These are phyloP conservation scores for Aspergillus tubingensis DNA, from an alignment of 2,329 filamentous ascomycete species.

Conservation along the genomic window DNA sequence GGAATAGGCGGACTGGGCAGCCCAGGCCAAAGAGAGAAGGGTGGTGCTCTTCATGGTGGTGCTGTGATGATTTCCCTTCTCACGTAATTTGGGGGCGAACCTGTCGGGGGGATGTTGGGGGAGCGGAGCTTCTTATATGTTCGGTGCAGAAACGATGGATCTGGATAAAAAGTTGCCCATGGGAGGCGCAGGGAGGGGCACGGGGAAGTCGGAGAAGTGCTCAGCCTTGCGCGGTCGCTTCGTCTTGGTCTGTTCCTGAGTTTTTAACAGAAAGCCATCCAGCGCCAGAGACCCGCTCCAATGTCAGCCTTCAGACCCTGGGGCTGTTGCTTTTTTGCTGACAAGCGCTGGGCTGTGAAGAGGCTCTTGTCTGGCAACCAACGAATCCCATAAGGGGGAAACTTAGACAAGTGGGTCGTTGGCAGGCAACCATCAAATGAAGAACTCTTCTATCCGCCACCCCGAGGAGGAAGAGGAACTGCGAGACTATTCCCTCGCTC, in stretches of 20 bases:
- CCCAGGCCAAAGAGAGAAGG: slow-evolving; percentile 7
- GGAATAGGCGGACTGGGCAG: slow-evolving; percentile 1
- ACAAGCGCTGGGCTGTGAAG: background rate
- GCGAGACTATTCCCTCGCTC: background rate
- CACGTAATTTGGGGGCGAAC: background rate
- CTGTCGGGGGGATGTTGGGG: too few relatives aligned
- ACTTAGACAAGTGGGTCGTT: background rate
- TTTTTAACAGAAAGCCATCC: background rate
- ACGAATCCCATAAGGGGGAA: background rate
- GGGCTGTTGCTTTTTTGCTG: too few relatives aligned
- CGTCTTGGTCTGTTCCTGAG: too few relatives aligned
- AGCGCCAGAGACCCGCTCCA: background rate
- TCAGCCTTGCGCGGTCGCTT: too few relatives aligned
- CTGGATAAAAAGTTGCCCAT: too few relatives aligned
- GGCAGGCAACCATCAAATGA: background rate
- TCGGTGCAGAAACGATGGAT: too few relatives aligned
- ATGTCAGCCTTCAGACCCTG: too few relatives aligned
- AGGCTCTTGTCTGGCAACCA: background rate
- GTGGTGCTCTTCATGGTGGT: slow-evolving; percentile 10
- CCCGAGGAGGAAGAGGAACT: background rate
- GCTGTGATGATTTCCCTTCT: background rate
- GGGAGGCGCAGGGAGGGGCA: too few relatives aligned
- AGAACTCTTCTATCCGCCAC: background rate
- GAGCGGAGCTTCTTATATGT: too few relatives aligned
- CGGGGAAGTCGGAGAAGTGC: too few relatives aligned